Evolutionary conservation across 148 eudicot genomes (phyloP).

Genomic region (Polygonum maritimum): DNA sequence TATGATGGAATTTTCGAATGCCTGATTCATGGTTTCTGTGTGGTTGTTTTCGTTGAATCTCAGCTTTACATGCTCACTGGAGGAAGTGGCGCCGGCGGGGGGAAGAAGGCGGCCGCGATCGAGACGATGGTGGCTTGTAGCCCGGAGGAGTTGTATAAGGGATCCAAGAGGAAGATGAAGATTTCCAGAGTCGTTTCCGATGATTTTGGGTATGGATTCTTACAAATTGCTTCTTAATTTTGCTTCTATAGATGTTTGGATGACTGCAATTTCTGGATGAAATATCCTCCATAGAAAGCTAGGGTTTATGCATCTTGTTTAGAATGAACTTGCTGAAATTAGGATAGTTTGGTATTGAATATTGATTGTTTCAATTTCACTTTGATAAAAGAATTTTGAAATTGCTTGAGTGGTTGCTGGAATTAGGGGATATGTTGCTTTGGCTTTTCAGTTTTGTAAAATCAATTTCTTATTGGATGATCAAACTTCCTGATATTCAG

Average conservation of each 20-base stretch:
- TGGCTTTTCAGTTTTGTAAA: not conserved
- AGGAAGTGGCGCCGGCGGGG: constrained; percentile 56
- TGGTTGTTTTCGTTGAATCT: not conserved
- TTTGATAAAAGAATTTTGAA: too few relatives aligned
- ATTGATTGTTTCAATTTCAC: not conserved
- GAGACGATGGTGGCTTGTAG: constrained; percentile 67
- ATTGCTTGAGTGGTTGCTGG: not conserved
- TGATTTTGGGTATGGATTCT: constrained; percentile 37
- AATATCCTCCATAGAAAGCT: not conserved
- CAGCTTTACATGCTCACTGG: constrained; percentile 90
- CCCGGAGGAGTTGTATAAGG: constrained; percentile 78
- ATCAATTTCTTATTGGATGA: not conserved
- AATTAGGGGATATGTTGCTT: not conserved
- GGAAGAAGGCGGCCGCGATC: constrained; percentile 27
- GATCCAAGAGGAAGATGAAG: constrained; percentile 75
- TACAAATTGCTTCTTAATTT: not conserved
- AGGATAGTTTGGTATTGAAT: not conserved
- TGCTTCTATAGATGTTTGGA: not conserved
- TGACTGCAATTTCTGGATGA: not conserved
- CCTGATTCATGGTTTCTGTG: not conserved
- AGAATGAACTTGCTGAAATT: not conserved
- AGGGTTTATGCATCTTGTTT: not conserved
- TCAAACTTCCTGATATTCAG: not conserved
- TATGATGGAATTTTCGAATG: not conserved
- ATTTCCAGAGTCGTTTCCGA: constrained; percentile 62